These are phyloP conservation scores for Clitocybe nebularis DNA, from an alignment of 1,284 basidiomycete species.

Conservation along the genomic window DNA sequence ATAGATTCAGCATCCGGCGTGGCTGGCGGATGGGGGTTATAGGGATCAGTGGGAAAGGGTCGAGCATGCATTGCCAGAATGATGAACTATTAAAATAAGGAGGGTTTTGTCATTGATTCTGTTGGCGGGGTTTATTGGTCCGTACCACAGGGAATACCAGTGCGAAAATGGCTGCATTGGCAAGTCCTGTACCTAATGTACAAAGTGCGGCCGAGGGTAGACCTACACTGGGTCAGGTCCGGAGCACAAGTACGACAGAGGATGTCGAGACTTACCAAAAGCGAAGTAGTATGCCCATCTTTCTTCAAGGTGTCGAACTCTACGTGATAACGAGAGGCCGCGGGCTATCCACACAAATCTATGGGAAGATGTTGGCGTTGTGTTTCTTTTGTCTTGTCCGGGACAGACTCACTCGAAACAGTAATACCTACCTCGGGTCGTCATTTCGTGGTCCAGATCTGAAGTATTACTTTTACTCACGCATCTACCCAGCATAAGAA, in stretches of 20 bases:
- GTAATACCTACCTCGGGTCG: slow-evolving; percentile 58
- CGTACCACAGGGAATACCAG: slow-evolving; percentile 70
- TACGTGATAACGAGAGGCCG: slow-evolving; percentile 60
- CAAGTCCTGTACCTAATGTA: slow-evolving; percentile 65
- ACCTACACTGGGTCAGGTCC: no score
- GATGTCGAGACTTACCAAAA: slow-evolving; percentile 60
- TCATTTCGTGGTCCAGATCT: slow-evolving; percentile 1
- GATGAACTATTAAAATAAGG: slow-evolving; percentile 69
- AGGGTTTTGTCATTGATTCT: not conserved
- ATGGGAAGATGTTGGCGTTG: slow-evolving; percentile 9
- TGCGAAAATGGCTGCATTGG: slow-evolving; percentile 75
- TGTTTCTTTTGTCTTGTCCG: no score
- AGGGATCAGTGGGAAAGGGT: slow-evolving; percentile 66
- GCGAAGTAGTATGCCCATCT: slow-evolving; percentile 83
- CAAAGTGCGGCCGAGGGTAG: slow-evolving; percentile 65
- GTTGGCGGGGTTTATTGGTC: not conserved
- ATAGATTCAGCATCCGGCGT: slow-evolving; percentile 32
- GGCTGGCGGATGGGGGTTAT: slow-evolving; percentile 48
- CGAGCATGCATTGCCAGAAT: slow-evolving; percentile 74
- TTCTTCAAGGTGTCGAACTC: slow-evolving; percentile 76
- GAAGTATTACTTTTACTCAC: slow-evolving; percentile 43
- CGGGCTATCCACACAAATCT: slow-evolving; percentile 79
- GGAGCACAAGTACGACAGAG: no score
- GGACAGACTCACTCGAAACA: slow-evolving; percentile 73
- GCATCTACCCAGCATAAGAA: slow-evolving; percentile 83